phyloP scores from a whole-genome alignment of 108 stramenopile genomes.

The Aurantiochytrium sp. region DNA sequence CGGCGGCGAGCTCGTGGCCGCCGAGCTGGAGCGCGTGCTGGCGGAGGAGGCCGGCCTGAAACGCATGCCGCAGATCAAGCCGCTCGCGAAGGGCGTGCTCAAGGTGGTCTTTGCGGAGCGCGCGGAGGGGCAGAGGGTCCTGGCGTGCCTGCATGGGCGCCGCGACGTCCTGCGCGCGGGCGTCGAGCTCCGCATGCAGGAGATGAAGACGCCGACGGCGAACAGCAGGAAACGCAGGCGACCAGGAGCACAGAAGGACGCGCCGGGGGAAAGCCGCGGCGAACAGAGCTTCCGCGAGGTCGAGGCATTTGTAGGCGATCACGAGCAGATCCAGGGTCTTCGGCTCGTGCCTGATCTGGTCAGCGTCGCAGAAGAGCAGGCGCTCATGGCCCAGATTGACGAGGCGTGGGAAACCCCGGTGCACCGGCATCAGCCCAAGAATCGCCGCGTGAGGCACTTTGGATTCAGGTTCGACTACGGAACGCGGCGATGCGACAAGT shows the following conservation, averaged over 20 bases:
- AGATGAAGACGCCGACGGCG: no score
- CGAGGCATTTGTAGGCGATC: background rate
- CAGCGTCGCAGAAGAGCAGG: background rate
- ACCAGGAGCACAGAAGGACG: no score
- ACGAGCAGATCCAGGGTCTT: background rate
- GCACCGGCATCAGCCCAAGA: background rate
- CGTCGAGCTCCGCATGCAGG: no score
- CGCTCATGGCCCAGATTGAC: background rate
- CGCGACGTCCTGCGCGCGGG: no score
- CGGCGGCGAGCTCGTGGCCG: background rate
- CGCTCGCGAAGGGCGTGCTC: background rate
- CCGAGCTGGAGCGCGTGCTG: background rate
- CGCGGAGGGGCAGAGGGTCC: background rate
- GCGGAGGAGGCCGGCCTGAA: background rate
- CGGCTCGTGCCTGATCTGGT: background rate
- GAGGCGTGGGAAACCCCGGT: background rate
- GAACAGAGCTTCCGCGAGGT: background rate
- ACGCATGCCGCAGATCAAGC: background rate
- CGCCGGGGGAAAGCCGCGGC: background rate
- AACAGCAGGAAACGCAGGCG: no score
- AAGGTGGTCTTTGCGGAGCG: background rate
- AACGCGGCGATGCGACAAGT: background rate
- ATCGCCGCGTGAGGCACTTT: background rate
- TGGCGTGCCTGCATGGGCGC: background rate
- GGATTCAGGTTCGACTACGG: conserved; percentile 26